Evolutionary conservation across 2,329 filamentous ascomycete species (phyloP).

Genomic region (Fusarium tuaranense): DNA sequence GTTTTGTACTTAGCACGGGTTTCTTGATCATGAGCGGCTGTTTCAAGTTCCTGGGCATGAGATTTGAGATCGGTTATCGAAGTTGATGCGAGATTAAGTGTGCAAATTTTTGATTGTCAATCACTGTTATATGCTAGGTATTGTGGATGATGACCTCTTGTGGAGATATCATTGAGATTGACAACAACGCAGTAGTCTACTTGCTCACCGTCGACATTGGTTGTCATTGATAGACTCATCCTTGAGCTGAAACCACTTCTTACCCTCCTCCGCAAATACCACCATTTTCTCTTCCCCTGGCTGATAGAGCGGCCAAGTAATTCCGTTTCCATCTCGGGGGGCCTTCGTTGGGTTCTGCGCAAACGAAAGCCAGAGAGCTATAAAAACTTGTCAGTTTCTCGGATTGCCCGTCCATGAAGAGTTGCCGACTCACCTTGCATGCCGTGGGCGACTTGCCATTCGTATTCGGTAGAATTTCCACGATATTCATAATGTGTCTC

Average conservation of each 20-base stretch:
- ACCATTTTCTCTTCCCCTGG: conserved; percentile 31
- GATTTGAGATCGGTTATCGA: background rate
- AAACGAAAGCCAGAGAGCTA: conserved; percentile 45
- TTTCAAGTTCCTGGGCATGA: background rate
- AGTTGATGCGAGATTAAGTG: background rate
- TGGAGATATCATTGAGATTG: background rate
- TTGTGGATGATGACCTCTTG: too few species aligned
- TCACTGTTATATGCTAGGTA: background rate
- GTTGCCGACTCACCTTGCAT: conserved; percentile 43
- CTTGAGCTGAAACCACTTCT: conserved; percentile 18
- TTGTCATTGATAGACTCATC: conserved; percentile 20
- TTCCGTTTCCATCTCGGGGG: conserved; percentile 28
- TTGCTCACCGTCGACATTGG: conserved; percentile 2
- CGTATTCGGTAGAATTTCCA: conserved; percentile 45
- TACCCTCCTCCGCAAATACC: conserved; percentile 29
- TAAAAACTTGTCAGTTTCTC: background rate
- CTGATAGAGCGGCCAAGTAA: conserved; percentile 42
- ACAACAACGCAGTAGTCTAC: background rate
- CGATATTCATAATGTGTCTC: conserved; percentile 46
- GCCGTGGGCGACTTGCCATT: conserved; percentile 42
- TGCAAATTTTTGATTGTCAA: background rate
- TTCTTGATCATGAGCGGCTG: background rate
- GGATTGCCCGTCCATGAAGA: background rate
- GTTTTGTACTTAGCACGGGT: conserved; percentile 19
- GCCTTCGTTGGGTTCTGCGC: conserved; percentile 31